Base-by-base conservation (phyloP, 495 filamentous ascomycete species). In the Wilcoxina mikolae region DNA sequence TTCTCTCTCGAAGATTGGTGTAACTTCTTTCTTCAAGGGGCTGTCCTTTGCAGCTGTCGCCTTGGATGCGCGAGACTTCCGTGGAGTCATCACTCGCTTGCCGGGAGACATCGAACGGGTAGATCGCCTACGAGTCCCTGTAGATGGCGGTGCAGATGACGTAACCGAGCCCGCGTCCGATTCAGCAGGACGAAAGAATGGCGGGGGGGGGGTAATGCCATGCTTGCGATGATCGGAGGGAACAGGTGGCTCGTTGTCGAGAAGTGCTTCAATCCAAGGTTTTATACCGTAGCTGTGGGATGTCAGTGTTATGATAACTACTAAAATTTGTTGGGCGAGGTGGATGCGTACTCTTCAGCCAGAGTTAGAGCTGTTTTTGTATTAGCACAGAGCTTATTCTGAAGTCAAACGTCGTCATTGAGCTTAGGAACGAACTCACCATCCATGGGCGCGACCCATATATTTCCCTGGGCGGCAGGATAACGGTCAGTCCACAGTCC, bases 401-500 rank as follows among this genome's bases (percentile, higher is more conserved):
- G 39, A 22, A 22, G 10, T 44, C 28, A 27, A 17, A 29, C 2
- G 47, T n/a, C n/a, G n/a, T n/a, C n/a, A n/a, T n/a, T n/a, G n/a
- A n/a, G 27, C 41, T 23, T 18, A 38, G 28, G 22, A 39, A 47
- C 44, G 55, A 51, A 39, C 78, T 67, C 75, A 87, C 83, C 83
- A 65, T 87, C 76, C 44, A 80, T 72, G 2, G 89, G 88, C 28
- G 84, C 78, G 52, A 96, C 90, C 91, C 91, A 98, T 24, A 98
- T 79, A 67, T 95, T 96, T 44, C 91, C 91, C 22, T 39, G 35
- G 20, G 35, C 35, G 20, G 35, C 35, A 39, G 35, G 20, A 39
- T 12, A 39, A 39, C 35, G 15, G 35, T 39, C 35, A 39, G 35
- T 18, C 35, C 12, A 39, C 20, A 18, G 20, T 39, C 35, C 35